phyloP scores from a whole-genome alignment of 1,139 yeast genomes.

The Lodderomyces theae region DNA sequence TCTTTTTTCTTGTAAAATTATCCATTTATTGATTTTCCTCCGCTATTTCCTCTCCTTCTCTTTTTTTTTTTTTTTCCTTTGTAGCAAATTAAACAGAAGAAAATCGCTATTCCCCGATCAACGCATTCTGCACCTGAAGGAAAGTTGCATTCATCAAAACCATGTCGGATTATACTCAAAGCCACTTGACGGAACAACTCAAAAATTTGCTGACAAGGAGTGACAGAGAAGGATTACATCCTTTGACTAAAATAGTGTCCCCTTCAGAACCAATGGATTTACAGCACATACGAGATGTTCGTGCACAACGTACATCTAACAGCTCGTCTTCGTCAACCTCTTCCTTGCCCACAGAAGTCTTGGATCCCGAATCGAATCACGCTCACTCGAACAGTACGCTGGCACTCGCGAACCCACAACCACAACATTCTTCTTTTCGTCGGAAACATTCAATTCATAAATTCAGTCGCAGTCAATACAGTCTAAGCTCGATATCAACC shows the following conservation, averaged over 20 bases:
- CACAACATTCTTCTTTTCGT: slow-evolving; percentile 10
- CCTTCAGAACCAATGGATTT: slow-evolving; percentile 3
- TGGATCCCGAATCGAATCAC: background rate
- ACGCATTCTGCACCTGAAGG: background rate
- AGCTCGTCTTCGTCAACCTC: slow-evolving; percentile 9
- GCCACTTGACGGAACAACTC: slow-evolving; percentile 12
- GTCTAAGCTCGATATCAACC: slow-evolving; percentile 3
- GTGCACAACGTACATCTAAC: slow-evolving; percentile 1
- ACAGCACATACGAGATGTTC: slow-evolving; percentile 2
- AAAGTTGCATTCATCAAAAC: background rate
- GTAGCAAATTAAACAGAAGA: background rate
- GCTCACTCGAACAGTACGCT: slow-evolving; percentile 3
- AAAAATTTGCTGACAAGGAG: slow-evolving; percentile 2
- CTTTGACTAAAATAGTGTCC: slow-evolving; percentile 2
- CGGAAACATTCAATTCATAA: slow-evolving; percentile 9
- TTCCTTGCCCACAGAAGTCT: slow-evolving; percentile 7
- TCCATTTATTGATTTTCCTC: background rate
- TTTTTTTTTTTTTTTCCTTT: slow-evolving; percentile 1
- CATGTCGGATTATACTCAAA: slow-evolving; percentile 10
- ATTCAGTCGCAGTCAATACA: slow-evolving; percentile 9
- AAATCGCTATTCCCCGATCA: slow-evolving; percentile 3
- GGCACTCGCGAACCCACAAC: slow-evolving; percentile 9
- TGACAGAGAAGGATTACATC: background rate
- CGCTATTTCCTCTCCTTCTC: background rate
- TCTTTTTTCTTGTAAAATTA: too few species aligned